phyloP scores from a whole-genome alignment of 2,329 filamentous ascomycete genomes.

The Aspergillus pseudotamarii region DNA sequence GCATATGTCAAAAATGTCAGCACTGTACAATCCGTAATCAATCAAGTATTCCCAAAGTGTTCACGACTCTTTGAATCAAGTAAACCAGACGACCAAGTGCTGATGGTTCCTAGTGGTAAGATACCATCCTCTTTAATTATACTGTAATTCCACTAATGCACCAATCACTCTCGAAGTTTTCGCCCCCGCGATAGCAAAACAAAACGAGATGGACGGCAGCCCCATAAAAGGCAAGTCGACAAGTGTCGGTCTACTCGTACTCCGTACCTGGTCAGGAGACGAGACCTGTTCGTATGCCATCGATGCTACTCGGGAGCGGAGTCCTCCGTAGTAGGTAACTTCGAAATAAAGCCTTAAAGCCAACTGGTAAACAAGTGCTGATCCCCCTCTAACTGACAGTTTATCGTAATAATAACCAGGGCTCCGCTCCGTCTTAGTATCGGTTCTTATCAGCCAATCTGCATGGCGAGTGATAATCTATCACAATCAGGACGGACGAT shows the following conservation, averaged over 20 bases:
- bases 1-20: background rate
- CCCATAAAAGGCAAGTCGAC: no score
- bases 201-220: no score
- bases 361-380: background rate
- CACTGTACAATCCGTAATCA: no score
- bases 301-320: background rate
- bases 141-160: no score
- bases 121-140: background rate
- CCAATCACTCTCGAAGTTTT: no score
- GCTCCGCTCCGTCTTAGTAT: background rate
- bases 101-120: background rate
- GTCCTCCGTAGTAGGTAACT: background rate
- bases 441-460: constrained; percentile 3
- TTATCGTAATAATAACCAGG: background rate
- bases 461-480: background rate
- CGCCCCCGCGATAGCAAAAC: no score
- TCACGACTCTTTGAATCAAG: background rate
- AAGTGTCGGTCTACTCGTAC: no score
- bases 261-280: no score
- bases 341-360: background rate
- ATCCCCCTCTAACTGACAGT: background rate
- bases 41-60: background rate
- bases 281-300: background rate
- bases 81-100: background rate
- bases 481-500: background rate